phyloP scores from a whole-genome alignment of 805 yeast species.

The Saccharomycopsis fibuligera region DNA sequence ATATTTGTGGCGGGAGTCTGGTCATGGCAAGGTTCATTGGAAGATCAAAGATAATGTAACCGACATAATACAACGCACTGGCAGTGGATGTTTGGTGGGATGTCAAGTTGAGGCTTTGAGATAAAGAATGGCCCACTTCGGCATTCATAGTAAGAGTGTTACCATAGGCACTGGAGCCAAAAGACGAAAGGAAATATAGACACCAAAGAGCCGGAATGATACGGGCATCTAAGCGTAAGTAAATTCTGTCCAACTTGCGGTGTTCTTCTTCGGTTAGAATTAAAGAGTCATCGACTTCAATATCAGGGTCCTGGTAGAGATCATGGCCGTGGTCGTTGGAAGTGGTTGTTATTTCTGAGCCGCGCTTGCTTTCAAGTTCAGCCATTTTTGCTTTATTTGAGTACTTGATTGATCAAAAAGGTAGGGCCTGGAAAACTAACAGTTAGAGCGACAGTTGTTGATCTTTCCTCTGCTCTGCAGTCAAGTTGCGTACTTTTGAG shows the following conservation, averaged over 20 bases:
- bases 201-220: conserved; percentile 82
- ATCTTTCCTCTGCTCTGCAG: too few relatives aligned
- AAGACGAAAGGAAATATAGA: conserved; percentile 70
- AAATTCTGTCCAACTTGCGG: conserved; percentile 43
- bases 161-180: conserved; percentile 73
- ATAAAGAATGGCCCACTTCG: conserved; percentile 53
- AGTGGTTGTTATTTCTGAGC: too few relatives aligned
- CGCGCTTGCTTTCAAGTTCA: too few relatives aligned
- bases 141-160: conserved; percentile 74
- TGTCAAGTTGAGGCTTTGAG: conserved; percentile 42
- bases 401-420: too few relatives aligned
- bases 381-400: too few relatives aligned
- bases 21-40: conserved; percentile 88
- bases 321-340: too few relatives aligned
- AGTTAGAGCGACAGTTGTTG: too few relatives aligned
- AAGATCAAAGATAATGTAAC: conserved; percentile 75
- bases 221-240: conserved; percentile 58
- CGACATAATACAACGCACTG: conserved; percentile 76
- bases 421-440: too few relatives aligned
- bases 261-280: conserved; percentile 26
- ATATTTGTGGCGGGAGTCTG: conserved; percentile 72
- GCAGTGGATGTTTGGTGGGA: conserved; percentile 63
- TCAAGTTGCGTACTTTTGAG: too few relatives aligned
- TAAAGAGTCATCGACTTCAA: background rate
- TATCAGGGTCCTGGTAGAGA: too few relatives aligned